Evolutionary conservation across 1,139 yeast species (phyloP).

Genomic region (Lodderomyces pseudojiufengensis): DNA sequence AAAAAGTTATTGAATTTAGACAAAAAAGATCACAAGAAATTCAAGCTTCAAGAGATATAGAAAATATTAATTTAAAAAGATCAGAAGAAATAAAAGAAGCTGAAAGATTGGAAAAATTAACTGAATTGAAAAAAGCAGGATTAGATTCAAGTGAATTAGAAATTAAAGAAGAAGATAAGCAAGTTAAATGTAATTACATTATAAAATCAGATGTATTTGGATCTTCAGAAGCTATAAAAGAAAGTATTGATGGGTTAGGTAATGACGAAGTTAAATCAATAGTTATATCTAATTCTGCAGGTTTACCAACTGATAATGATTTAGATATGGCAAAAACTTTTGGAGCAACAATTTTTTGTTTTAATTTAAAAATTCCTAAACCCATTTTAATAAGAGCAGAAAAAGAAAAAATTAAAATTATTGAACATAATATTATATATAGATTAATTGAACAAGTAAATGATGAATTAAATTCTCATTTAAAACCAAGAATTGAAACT

Average conservation of each 20-base stretch:
- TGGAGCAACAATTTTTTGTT: conserved; percentile 69
- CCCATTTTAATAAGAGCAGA: conserved; percentile 62
- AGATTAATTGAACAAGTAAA: conserved; percentile 84
- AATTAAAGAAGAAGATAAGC: conserved; percentile 21
- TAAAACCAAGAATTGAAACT: conserved; percentile 67
- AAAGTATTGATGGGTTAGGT: conserved; percentile 76
- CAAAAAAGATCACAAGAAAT: conserved; percentile 52
- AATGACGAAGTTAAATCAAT: conserved; percentile 75
- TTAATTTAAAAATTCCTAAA: conserved; percentile 70
- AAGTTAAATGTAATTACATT: conserved; percentile 51
- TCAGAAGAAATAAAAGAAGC: conserved; percentile 45
- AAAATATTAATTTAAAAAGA: conserved; percentile 60
- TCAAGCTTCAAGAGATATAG: conserved; percentile 64
- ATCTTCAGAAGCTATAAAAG: conserved; percentile 60
- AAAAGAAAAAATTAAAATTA: conserved; percentile 54
- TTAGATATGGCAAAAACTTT: conserved; percentile 77
- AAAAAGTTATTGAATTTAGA: conserved; percentile 68
- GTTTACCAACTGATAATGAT: conserved; percentile 81
- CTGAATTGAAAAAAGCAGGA: conserved; percentile 56
- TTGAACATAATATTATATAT: conserved; percentile 77
- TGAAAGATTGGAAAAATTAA: conserved; percentile 48
- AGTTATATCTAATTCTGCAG: conserved; percentile 74
- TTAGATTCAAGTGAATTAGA: conserved; percentile 39
- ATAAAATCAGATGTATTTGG: conserved; percentile 87
- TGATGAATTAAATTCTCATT: conserved; percentile 52